Percentiles rank a stretch among this genome's conserved stretches.
phyloP scores from a whole-genome alignment of 2,329 filamentous ascomycete genomes.

The Polychaeton citri region DNA sequence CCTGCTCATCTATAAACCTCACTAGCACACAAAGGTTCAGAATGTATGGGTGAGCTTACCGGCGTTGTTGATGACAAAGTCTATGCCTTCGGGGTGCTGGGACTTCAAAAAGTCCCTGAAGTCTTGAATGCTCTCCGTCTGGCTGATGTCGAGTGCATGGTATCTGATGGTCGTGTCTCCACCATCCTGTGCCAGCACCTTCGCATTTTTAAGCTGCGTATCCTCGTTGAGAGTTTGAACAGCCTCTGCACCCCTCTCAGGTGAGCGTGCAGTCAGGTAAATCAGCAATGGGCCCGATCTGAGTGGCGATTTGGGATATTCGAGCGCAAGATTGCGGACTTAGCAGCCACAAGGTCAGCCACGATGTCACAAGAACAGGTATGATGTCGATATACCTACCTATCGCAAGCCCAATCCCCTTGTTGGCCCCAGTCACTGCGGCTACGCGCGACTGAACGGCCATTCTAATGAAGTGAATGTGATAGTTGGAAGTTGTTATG shows the following conservation, averaged over 20 bases:
- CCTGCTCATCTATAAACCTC: conserved; percentile 2
- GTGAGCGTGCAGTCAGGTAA: conserved; percentile 41
- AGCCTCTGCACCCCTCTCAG: conserved; percentile 34
- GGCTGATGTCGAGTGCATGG: conserved; percentile 35
- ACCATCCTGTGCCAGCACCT: conserved; percentile 29
- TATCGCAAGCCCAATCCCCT: conserved; percentile 37
- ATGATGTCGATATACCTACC: conserved; percentile 15
- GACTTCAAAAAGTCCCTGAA: conserved; percentile 30
- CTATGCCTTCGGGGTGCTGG: conserved; percentile 35
- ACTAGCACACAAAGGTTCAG: neutral
- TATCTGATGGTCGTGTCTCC: conserved; percentile 35
- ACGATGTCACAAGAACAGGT: neutral
- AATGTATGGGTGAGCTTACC: conserved; percentile 28
- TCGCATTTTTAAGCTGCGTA: conserved; percentile 30
- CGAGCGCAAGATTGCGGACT: conserved; percentile 41
- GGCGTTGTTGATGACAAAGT: conserved; percentile 43
- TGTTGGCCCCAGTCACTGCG: conserved; percentile 43
- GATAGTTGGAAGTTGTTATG: neutral
- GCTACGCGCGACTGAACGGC: conserved; percentile 27
- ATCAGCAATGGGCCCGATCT: conserved; percentile 35
- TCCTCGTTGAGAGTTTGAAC: conserved; percentile 31
- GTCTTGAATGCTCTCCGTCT: conserved; percentile 28
- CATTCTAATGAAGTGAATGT: conserved; percentile 9
- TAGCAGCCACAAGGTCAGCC: neutral
- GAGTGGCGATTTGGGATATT: conserved; percentile 37